A percentile compares a stretch with the other conserved stretches of the same genome.
Conservation (phyloP, 257 asterid species). For the Cruciata laevipes region DNA sequence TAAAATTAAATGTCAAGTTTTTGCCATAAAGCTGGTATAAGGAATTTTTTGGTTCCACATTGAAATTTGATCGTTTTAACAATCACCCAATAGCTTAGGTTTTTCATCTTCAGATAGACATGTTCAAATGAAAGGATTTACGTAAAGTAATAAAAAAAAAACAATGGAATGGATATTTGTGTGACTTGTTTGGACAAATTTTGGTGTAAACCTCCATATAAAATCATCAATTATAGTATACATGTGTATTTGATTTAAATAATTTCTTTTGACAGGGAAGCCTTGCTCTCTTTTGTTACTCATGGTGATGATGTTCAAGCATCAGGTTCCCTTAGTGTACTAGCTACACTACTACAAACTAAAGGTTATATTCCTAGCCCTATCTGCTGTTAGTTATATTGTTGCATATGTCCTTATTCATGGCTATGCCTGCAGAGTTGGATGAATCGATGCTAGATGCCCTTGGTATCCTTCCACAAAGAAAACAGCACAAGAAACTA, state of each 20-base stretch:
- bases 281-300: conserved; percentile 77
- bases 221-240: not conserved
- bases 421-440: conserved; percentile 52
- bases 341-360: conserved; percentile 90
- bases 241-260: not conserved
- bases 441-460: conserved; percentile 95
- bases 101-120: not conserved
- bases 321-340: conserved; percentile 74
- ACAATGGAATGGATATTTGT: not conserved
- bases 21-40: not conserved
- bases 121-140: not conserved
- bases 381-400: conserved; percentile 19
- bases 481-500: conserved; percentile 88
- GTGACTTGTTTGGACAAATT: not conserved
- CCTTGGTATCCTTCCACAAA: conserved; percentile 94
- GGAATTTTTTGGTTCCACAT: not conserved
- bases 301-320: conserved; percentile 81
- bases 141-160: not conserved
- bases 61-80: not conserved
- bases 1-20: not conserved
- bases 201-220: not conserved
- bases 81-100: not conserved
- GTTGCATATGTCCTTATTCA: conserved; percentile 18
- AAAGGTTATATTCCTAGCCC: conserved; percentile 51
- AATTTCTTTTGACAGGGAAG: conserved; percentile 49